These are phyloP conservation scores for Stagonosporopsis vannaccii DNA, from an alignment of 2,329 filamentous ascomycete genomes.

Conservation along the genomic window DNA sequence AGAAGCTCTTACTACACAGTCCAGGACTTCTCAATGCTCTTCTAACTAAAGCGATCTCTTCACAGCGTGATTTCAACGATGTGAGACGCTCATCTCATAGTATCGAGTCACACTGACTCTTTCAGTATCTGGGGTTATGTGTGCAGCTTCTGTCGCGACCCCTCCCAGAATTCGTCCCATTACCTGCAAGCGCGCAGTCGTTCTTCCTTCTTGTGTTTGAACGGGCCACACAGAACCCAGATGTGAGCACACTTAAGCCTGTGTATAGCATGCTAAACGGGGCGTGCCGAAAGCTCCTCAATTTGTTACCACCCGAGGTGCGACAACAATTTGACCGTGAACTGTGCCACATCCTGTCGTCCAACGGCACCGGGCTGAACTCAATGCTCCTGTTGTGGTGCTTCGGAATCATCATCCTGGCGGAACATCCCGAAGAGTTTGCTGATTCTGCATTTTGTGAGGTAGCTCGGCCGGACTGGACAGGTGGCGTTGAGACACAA, in stretches of 20 bases:
- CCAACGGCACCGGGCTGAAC: constrained; percentile 29
- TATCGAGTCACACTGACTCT: background rate
- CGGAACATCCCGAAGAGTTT: constrained; percentile 31
- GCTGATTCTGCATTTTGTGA: background rate
- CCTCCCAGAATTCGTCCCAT: constrained; percentile 37
- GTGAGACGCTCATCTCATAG: constrained; percentile 23
- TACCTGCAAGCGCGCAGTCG: constrained; percentile 43
- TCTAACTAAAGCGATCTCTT: constrained; percentile 42
- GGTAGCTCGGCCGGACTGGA: constrained; percentile 11
- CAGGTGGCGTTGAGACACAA: constrained; percentile 17
- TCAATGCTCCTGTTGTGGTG: constrained; percentile 44
- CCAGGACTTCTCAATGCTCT: constrained; percentile 43
- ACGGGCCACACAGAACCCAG: constrained; percentile 31
- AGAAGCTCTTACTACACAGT: constrained; percentile 39
- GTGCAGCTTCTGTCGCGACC: constrained; percentile 43
- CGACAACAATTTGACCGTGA: constrained; percentile 38
- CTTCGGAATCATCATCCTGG: constrained; percentile 41
- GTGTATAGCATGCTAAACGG: constrained; percentile 47
- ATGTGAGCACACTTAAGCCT: constrained; percentile 33
- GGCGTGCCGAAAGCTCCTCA: constrained; percentile 42
- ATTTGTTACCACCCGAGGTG: constrained; percentile 30
- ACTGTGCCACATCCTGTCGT: constrained; percentile 37
- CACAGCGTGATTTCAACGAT: constrained; percentile 39
- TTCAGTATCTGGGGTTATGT: constrained; percentile 40
- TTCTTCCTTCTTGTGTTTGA: constrained; percentile 47